A percentile compares a stretch with the other conserved stretches of the same genome.
These are phyloP conservation scores for Crithidia bombi DNA, from an alignment of 208 protist genomes.

Conservation along the genomic window DNA sequence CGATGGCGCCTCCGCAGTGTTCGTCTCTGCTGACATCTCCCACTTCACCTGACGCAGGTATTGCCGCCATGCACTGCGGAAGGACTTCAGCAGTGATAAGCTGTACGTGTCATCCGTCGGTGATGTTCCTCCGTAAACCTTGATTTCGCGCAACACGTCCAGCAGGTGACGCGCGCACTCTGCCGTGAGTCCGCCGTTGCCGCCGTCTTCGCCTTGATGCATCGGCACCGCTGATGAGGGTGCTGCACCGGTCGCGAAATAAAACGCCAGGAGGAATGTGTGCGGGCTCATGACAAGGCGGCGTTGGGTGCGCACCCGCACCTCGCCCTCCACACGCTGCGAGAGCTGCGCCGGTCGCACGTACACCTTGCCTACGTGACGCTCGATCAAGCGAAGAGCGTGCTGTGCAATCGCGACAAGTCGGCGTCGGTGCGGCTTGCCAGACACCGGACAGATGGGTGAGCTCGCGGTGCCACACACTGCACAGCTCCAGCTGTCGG, in stretches of 20 bases:
- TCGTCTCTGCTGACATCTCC: slow-evolving; percentile 11
- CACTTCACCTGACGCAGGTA: slow-evolving; percentile 55
- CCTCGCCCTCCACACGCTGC: slow-evolving; percentile 59
- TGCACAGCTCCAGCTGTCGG: slow-evolving; percentile 67
- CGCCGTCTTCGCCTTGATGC: no score
- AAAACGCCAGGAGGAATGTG: slow-evolving; percentile 72
- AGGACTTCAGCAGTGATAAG: slow-evolving; percentile 56
- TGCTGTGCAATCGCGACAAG: slow-evolving; percentile 67
- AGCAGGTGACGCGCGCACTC: slow-evolving; percentile 76
- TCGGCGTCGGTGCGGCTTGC: slow-evolving; percentile 68
- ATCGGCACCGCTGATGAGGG: background rate
- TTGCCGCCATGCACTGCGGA: slow-evolving; percentile 61
- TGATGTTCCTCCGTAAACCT: slow-evolving; percentile 34
- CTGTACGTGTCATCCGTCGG: slow-evolving; percentile 44
- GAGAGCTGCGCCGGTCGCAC: slow-evolving; percentile 57
- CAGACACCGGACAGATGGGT: slow-evolving; percentile 53
- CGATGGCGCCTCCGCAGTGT: background rate
- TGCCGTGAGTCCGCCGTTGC: slow-evolving; percentile 24
- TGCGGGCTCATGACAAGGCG: slow-evolving; percentile 74
- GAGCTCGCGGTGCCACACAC: slow-evolving; percentile 45
- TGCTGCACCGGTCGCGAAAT: slow-evolving; percentile 51
- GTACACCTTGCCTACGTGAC: slow-evolving; percentile 50
- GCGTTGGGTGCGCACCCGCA: slow-evolving; percentile 62
- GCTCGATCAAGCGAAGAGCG: slow-evolving; percentile 61
- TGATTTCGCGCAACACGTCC: slow-evolving; percentile 61